Conservation (phyloP, 768 basidiomycete genomes). For the Suillus clintonianus region DNA sequence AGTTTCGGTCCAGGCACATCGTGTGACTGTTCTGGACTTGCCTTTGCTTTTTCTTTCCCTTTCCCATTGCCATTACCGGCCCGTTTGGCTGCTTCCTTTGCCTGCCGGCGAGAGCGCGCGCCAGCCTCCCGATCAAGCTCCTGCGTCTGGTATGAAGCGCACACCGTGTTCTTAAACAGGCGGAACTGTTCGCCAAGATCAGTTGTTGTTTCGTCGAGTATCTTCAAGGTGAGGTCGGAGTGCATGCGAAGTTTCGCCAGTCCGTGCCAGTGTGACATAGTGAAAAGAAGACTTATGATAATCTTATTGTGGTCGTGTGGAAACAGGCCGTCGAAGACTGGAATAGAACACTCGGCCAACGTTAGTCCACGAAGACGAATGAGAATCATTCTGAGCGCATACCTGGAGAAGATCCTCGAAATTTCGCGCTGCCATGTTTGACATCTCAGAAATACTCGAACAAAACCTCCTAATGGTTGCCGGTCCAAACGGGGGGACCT, state of each 20-base stretch:
- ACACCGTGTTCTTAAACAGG: conserved; percentile 20
- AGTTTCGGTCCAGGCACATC: background rate
- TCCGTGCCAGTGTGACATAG: conserved; percentile 29
- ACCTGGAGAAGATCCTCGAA: conserved; percentile 39
- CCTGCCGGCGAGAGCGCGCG: conserved; percentile 9
- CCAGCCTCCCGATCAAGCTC: conserved; percentile 13
- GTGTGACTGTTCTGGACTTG: too few relatives aligned
- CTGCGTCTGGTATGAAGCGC: conserved; percentile 17
- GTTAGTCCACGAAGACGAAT: background rate
- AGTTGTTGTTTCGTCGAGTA: conserved; percentile 13
- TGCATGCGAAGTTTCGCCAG: conserved; percentile 32
- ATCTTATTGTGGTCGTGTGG: conserved; percentile 10
- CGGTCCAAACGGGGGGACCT: conserved; percentile 32
- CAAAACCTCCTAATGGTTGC: conserved; percentile 30
- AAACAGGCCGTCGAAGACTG: conserved; percentile 31
- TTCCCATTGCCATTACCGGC: too few relatives aligned
- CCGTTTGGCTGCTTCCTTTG: background rate
- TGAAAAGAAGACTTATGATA: conserved; percentile 21
- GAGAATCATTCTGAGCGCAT: background rate
- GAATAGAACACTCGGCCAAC: conserved; percentile 29
- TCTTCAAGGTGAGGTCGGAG: conserved; percentile 20
- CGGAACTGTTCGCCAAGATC: conserved; percentile 21
- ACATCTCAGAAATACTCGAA: conserved; percentile 24
- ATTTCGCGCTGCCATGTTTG: conserved; percentile 36
- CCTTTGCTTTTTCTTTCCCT: too few relatives aligned